Percentiles rank a stretch among this genome's conserved stretches.
Conservation (phyloP, 2,329 filamentous ascomycete species). For the Alternaria angustiovoidea region DNA sequence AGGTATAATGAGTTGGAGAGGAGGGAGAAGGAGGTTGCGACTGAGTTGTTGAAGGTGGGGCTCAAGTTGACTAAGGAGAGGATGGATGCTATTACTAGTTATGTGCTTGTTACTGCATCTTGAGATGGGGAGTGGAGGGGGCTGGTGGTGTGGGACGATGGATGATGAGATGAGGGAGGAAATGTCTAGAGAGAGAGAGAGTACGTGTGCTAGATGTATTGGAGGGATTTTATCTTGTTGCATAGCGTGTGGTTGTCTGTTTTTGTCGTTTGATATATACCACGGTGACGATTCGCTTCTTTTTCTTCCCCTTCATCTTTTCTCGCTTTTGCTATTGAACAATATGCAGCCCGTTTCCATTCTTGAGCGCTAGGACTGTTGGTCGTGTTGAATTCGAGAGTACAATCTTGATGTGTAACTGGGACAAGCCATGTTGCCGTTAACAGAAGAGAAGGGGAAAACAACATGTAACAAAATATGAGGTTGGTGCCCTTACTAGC, state of each 20-base stretch:
- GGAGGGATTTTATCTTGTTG: not conserved
- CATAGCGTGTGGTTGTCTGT: slow-evolving; percentile 1
- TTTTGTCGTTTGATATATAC: not conserved
- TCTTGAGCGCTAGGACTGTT: too few relatives aligned
- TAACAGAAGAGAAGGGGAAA: too few relatives aligned
- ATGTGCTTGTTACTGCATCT: slow-evolving; percentile 49
- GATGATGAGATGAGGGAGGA: too few relatives aligned
- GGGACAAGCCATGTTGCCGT: too few relatives aligned
- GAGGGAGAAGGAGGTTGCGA: slow-evolving; percentile 77
- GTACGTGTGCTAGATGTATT: too few relatives aligned
- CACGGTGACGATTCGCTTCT: not conserved
- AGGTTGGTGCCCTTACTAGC: too few relatives aligned
- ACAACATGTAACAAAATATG: too few relatives aligned
- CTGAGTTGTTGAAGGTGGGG: slow-evolving; percentile 85
- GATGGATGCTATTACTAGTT: slow-evolving; percentile 73
- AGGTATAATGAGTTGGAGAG: slow-evolving; percentile 77
- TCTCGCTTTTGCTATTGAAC: too few relatives aligned
- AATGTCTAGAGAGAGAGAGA: too few relatives aligned
- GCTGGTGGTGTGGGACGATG: not conserved
- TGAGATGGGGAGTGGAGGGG: not conserved
- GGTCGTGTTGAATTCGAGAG: too few relatives aligned
- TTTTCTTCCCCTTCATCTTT: not conserved
- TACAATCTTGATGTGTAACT: too few relatives aligned
- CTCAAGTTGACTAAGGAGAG: slow-evolving; percentile 93
- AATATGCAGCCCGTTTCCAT: too few relatives aligned